Evolutionary conservation across 73 alveolate species (phyloP), one percentile per base, ranked within the genome.

Genomic region (Paramecium pentaurelia): DNA sequence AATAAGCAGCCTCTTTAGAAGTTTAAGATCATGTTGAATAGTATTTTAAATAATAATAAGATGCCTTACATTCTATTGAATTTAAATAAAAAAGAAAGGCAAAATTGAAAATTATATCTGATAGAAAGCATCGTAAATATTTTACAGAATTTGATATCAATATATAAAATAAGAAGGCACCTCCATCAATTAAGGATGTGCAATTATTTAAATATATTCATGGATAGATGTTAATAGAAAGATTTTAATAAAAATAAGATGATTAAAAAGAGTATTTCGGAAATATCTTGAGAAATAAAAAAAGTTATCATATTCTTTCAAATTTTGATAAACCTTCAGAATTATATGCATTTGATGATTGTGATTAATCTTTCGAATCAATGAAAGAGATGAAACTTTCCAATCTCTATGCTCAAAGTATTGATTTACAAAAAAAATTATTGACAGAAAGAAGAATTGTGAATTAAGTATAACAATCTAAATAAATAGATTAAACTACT

Each of bases 351-450:
- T 37, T 40, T 37, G 87, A 73, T 37, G 87, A 73, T 73, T 73
- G 58, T 40, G 87, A 73, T 73, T 38, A 73, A 73, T 73, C 87
- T 4, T 73, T 37, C 22, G 87, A 73, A 73, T 73, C 87, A 36
- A 73, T 73, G 58, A 73, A 73, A 38, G 87, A 73, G 47, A 73
- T 73, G 87, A 73, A 73, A 73, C 27, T 73, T 12, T 73, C 87
- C 40, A 73, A 44, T 73, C 36, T 73, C 25, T 73, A 73, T 37
- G 64, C 60, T 37, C 10, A 73, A 73, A 73, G 87, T 73, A 73
- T 34, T 16, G 87, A 73, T 0, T 73, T 73, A 16, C 36, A 73
- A 73, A 14, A 40, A 8, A 73, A 73, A 73, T 36, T 73, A 18
- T 37, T 73, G 10, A 5, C 58, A n/a, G 87, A 73, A 73, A 73